Conservation (phyloP, 2,329 filamentous ascomycete species). For the Metarhizium robertsii region DNA sequence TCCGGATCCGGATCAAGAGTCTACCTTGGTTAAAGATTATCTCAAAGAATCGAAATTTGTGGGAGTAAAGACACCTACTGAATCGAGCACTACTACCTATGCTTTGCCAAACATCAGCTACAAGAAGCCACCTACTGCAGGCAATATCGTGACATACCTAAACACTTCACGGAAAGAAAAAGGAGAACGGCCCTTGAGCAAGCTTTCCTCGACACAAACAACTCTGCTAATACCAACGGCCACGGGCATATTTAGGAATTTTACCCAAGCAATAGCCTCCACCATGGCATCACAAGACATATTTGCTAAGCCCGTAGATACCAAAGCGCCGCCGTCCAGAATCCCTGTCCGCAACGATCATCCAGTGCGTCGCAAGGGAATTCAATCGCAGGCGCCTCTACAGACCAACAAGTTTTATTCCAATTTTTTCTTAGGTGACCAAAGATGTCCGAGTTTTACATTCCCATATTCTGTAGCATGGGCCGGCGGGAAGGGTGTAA, state of each 20-base stretch:
- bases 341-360: constrained; percentile 44
- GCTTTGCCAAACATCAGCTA: neutral
- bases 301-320: constrained; percentile 46
- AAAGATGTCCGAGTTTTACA: constrained; percentile 60
- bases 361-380: constrained; percentile 45
- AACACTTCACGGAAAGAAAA: neutral
- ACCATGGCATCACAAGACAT: constrained; percentile 34
- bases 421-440: constrained; percentile 69
- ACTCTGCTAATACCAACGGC: neutral
- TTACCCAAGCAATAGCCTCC: neutral
- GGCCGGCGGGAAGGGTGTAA: constrained; percentile 52
- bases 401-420: constrained; percentile 75
- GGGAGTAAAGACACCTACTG: neutral
- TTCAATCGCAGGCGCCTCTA: constrained; percentile 40
- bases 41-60: neutral
- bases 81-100: neutral
- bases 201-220: neutral
- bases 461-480: constrained; percentile 67
- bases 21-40: neutral
- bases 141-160: neutral
- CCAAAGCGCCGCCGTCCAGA: constrained; percentile 36
- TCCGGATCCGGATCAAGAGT: neutral
- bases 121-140: neutral
- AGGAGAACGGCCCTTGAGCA: neutral
- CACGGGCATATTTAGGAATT: neutral